Conservation (phyloP, 2,329 filamentous ascomycete genomes). For the Metarhizium rileyi region DNA sequence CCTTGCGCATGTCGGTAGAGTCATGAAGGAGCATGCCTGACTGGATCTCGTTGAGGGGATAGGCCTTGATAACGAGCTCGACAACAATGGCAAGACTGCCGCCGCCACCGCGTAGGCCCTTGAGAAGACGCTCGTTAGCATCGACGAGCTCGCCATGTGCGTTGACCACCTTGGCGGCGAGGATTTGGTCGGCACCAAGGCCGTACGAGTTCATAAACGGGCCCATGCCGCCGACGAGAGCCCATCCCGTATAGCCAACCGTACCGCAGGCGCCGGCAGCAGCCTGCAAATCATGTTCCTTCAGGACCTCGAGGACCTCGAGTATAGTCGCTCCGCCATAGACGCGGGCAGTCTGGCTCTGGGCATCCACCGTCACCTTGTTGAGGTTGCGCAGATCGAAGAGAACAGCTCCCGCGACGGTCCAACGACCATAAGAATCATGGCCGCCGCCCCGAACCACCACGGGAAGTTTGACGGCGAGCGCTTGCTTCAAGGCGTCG, state of each 20-base stretch:
- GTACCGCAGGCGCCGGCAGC: conserved; percentile 15
- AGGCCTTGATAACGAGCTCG: conserved; percentile 29
- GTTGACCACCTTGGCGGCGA: conserved; percentile 28
- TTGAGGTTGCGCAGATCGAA: conserved; percentile 29
- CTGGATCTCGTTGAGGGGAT: conserved; percentile 15
- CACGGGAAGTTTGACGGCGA: not conserved
- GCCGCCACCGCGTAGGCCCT: conserved; percentile 29
- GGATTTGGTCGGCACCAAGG: conserved; percentile 26
- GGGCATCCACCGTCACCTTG: conserved; percentile 17
- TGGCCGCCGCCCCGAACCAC: conserved; percentile 25
- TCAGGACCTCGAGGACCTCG: conserved; percentile 17
- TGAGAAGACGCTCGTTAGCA: conserved; percentile 26
- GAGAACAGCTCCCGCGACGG: conserved; percentile 19
- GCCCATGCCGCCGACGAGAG: conserved; percentile 24
- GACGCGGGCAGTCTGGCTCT: conserved; percentile 17
- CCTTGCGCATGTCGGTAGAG: conserved; percentile 17
- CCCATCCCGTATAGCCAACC: conserved; percentile 26
- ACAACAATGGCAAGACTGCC: conserved; percentile 30
- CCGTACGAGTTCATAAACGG: conserved; percentile 21
- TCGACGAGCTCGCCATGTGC: conserved; percentile 24
- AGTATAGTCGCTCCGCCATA: conserved; percentile 20
- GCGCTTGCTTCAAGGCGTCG: not conserved
- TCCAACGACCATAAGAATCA: conserved; percentile 22
- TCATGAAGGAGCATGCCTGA: conserved; percentile 20
- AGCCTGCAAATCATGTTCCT: conserved; percentile 19